Base-by-base conservation (phyloP, 2,329 filamentous ascomycete species). In the Xylaria digitata region DNA sequence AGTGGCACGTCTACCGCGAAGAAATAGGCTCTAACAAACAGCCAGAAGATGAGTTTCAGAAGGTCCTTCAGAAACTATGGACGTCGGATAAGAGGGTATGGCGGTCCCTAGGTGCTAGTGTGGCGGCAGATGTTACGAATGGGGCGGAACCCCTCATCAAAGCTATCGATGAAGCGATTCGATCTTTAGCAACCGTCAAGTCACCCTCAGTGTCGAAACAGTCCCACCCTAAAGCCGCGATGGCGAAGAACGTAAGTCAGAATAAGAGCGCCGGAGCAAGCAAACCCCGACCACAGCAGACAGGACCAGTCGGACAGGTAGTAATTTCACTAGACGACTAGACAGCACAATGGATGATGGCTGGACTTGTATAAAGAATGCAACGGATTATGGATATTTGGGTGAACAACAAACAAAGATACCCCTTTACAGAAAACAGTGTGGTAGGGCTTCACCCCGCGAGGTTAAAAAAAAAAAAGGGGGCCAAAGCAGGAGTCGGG, bases 1-100 rank as follows among this genome's bases (percentile, higher is more conserved):
- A 82, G 79, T 89, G 86, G 86, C 82, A 84, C 63, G 75, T 88
- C 3, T 79, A 77, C 68, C 82, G 82, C 3, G 69, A 74, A 9
- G 76, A 79, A 58, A 19, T 68, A 0, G 74, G 73, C 9, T 15
- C 58, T 32, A 45, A 50, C 21, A 67, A 69, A 52, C 66, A 71
- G 3, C 74, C 74, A 15, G 71, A 76, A 13, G 76, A 78, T 37
- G 76, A 75, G 21, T 75, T 77, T 43, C 74, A 72, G 37, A 72
- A 72, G 52, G 66, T 63, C 9, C 69, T 74, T 59, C 71, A 67
- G 61, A 77, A 70, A 60, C 71, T 78, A 9, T 78, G 75, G 73
- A 66, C 61, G 26, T 73, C 72, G 6, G 71, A 75, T 30, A 70
- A 70, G 21, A 72, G 64, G 40, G 58, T 65, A 9, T 79, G 77